Evolutionary conservation across 768 basidiomycete species (phyloP).

Genomic region (Amanita fuliginea): DNA sequence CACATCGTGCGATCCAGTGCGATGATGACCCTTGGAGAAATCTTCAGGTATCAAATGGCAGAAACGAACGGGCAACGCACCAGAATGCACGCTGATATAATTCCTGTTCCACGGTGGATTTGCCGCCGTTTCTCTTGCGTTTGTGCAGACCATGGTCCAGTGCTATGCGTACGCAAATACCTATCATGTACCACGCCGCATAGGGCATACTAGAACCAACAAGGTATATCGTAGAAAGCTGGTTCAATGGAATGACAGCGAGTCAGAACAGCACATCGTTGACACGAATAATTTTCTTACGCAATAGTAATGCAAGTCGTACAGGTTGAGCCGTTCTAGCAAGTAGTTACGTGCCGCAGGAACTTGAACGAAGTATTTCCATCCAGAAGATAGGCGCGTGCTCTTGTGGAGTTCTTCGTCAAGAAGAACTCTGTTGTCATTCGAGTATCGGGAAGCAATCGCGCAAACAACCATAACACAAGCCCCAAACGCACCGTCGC

Average conservation of each 20-base stretch:
- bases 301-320: constrained; percentile 62
- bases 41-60: not conserved
- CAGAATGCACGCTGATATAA: constrained; percentile 52
- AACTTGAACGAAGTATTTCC: constrained; percentile 53
- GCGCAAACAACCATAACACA: constrained; percentile 60
- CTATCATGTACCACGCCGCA: constrained; percentile 45
- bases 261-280: constrained; percentile 14
- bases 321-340: constrained; percentile 44
- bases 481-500: constrained; percentile 38
- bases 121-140: constrained; percentile 23
- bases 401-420: constrained; percentile 17
- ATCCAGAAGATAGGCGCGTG: constrained; percentile 38
- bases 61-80: constrained; percentile 15
- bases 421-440: constrained; percentile 31
- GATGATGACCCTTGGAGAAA: constrained; percentile 18
- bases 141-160: constrained; percentile 59
- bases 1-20: constrained; percentile 24
- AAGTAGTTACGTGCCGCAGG: constrained; percentile 48
- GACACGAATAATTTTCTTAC: constrained; percentile 37
- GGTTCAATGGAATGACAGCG: not conserved
- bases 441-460: constrained; percentile 44
- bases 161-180: constrained; percentile 45
- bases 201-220: constrained; percentile 37
- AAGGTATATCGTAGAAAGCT: constrained; percentile 23
- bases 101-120: constrained; percentile 37